Conservation (phyloP, 2,329 filamentous ascomycete species). For the Diaporthe destruens region DNA sequence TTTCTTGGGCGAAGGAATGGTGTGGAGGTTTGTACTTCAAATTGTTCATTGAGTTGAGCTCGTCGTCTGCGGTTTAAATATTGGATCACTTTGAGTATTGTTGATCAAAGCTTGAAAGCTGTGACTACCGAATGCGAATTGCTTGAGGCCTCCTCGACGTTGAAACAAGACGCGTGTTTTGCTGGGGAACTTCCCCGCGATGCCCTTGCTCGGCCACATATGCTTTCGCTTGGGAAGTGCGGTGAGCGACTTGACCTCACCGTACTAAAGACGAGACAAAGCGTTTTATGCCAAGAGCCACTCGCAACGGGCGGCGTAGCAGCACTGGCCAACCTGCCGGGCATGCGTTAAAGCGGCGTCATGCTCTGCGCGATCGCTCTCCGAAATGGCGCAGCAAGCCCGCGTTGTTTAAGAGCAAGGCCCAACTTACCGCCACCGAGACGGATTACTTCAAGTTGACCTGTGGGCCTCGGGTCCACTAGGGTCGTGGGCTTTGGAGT, state of each 20-base stretch:
- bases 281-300: slow-evolving; percentile 4
- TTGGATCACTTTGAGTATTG: too few relatives aligned
- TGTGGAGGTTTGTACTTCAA: background rate
- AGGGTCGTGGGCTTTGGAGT: too few relatives aligned
- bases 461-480: background rate
- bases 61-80: background rate
- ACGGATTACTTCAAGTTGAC: background rate
- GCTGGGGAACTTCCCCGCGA: background rate
- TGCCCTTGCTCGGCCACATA: slow-evolving; percentile 1
- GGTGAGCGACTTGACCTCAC: slow-evolving; percentile 19
- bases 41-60: too few relatives aligned
- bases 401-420: background rate
- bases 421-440: background rate
- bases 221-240: slow-evolving; percentile 5
- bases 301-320: slow-evolving; percentile 9
- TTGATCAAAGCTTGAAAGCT: background rate
- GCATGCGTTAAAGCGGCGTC: background rate
- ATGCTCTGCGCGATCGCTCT: background rate
- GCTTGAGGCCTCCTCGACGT: slow-evolving; percentile 12
- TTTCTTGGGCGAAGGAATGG: background rate
- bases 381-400: slow-evolving; percentile 11
- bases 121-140: background rate
- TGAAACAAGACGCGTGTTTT: slow-evolving; percentile 27
- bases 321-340: background rate
- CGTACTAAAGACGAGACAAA: slow-evolving; percentile 10